A percentile compares a stretch with the other conserved stretches of the same genome.
Conservation (phyloP, 2,329 filamentous ascomycete species). For the Colletotrichum aenigma region DNA sequence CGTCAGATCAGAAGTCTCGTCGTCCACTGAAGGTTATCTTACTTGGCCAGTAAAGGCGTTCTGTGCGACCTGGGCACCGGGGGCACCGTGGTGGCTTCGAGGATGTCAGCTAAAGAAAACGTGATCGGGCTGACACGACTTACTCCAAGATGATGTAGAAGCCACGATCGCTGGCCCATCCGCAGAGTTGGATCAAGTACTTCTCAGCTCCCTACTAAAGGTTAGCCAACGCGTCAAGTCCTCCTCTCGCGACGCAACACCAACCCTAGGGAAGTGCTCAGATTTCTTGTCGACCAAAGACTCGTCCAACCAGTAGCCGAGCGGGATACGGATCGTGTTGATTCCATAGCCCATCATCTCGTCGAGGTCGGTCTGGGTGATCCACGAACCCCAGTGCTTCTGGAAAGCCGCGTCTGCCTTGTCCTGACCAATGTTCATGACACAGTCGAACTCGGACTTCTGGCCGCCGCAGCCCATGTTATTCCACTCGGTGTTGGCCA, state of each 20-base stretch:
- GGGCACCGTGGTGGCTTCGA: slow-evolving; percentile 48
- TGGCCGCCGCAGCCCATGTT: slow-evolving; percentile 49
- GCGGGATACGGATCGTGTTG: slow-evolving; percentile 58
- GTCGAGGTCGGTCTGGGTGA: slow-evolving; percentile 51
- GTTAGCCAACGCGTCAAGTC: not conserved
- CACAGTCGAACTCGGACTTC: slow-evolving; percentile 60
- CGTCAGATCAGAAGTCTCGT: not conserved
- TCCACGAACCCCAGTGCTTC: slow-evolving; percentile 55
- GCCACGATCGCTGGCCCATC: slow-evolving; percentile 50
- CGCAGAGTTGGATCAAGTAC: slow-evolving; percentile 50
- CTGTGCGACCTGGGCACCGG: slow-evolving; percentile 49
- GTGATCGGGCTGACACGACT: not conserved
- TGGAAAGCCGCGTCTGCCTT: slow-evolving; percentile 50
- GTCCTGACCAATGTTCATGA: slow-evolving; percentile 49
- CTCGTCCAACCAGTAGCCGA: slow-evolving; percentile 62
- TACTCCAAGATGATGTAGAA: slow-evolving; percentile 58
- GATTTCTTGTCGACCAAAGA: slow-evolving; percentile 47
- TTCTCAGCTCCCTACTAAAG: slow-evolving; percentile 42
- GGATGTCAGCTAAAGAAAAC: not conserved
- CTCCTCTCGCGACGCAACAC: not conserved
- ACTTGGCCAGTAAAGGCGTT: slow-evolving; percentile 53
- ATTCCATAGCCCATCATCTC: slow-evolving; percentile 54
- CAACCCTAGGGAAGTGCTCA: slow-evolving; percentile 51
- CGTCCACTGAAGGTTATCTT: not conserved
- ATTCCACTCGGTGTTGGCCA: slow-evolving; percentile 48